These are phyloP conservation scores for Pythium pectinolyticum DNA, from an alignment of 352 stramenopile genomes.

Conservation along the genomic window DNA sequence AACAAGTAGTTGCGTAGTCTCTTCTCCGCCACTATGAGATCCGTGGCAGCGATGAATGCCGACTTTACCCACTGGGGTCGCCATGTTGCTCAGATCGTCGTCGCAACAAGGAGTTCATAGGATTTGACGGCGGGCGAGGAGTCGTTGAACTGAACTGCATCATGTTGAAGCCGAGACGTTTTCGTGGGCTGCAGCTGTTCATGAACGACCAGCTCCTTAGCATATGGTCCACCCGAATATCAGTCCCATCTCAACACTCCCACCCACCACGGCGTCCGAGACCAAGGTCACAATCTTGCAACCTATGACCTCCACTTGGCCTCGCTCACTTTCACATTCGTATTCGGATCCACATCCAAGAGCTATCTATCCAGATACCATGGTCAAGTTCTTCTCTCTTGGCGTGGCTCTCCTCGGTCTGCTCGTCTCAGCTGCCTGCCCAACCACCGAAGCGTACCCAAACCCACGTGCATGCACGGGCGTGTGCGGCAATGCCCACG, in stretches of 20 bases:
- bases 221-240: background rate
- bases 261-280: background rate
- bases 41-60: no score
- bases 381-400: slow-evolving; percentile 14
- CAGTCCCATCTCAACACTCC: background rate
- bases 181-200: background rate
- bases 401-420: background rate
- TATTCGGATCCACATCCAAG: background rate
- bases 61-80: no score
- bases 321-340: background rate
- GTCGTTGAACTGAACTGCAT: no score
- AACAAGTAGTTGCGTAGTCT: no score
- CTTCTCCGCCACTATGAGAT: no score
- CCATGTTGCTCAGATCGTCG: no score
- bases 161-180: background rate
- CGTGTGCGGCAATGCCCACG: slow-evolving; percentile 39
- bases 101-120: no score
- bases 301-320: background rate
- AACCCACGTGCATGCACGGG: slow-evolving; percentile 16
- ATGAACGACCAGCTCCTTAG: background rate
- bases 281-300: background rate
- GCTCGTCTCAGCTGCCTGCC: background rate
- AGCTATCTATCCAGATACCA: background rate
- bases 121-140: no score
- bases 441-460: slow-evolving; percentile 7